phyloP scores from a whole-genome alignment of 805 yeast species.

The Candida boidinii region DNA sequence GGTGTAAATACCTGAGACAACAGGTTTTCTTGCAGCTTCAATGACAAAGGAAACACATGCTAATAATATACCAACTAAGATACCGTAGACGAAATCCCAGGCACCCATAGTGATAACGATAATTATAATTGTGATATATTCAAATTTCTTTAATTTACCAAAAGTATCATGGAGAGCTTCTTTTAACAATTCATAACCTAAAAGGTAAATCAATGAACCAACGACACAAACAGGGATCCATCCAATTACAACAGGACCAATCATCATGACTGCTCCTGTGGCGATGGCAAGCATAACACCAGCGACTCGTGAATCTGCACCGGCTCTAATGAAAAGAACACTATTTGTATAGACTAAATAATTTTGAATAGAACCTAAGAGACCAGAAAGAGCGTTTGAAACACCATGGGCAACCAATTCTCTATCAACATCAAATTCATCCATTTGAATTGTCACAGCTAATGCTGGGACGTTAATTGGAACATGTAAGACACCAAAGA shows the following conservation, averaged over 20 bases:
- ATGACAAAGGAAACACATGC: conserved; percentile 96
- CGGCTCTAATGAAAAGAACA: conserved; percentile 84
- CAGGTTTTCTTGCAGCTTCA: conserved; percentile 78
- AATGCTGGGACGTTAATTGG: conserved; percentile 97
- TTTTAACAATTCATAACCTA: conserved; percentile 83
- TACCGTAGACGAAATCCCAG: conserved; percentile 91
- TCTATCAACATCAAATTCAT: conserved; percentile 80
- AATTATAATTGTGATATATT: conserved; percentile 73
- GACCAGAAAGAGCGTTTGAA: conserved; percentile 79
- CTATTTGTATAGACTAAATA: conserved; percentile 93
- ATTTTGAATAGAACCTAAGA: conserved; percentile 84
- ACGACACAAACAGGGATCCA: conserved; percentile 94
- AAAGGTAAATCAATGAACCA: conserved; percentile 79
- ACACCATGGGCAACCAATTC: conserved; percentile 94
- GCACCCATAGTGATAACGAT: conserved; percentile 95
- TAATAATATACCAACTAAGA: conserved; percentile 78
- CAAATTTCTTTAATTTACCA: conserved; percentile 67
- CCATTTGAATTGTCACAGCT: conserved; percentile 83
- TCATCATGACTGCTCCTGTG: conserved; percentile 71
- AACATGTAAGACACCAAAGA: conserved; percentile 92
- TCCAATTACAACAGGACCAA: conserved; percentile 91
- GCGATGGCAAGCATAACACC: conserved; percentile 85
- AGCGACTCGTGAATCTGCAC: conserved; percentile 83
- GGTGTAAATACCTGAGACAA: conserved; percentile 72
- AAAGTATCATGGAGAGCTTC: conserved; percentile 84